Evolutionary conservation across 2,329 filamentous ascomycete genomes (phyloP), one percentile per base, ranked within the genome.

Genomic region (Ploettnerulaceae sp.): DNA sequence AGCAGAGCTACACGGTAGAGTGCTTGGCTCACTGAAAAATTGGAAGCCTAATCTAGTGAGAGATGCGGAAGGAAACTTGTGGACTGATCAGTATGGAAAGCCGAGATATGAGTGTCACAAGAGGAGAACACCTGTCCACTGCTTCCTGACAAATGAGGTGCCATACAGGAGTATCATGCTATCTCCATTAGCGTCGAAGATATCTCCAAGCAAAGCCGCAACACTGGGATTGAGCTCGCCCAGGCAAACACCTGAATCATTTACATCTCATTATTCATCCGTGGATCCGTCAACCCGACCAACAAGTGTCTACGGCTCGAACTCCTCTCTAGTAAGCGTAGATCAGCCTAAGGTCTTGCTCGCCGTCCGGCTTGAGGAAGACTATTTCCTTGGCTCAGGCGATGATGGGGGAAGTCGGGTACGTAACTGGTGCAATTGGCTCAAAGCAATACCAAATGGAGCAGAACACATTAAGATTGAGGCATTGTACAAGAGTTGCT

Each of bases 111-210:
- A 46, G 14, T 21, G 28, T 9, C 31, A 46, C 22, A 29, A 12
- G 11, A 32, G 41, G 8, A 38, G 37, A 7, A 48, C 45, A 4
- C 49, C 45, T 11, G 34, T 52, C 5, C 48, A 52, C n/a, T 32
- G 25, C 11, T 24, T 43, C 7, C 5, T 52, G 5, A 39, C 44
- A n/a, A 25, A 49, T 24, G 22, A 24, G 4, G 11, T 22, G 14
- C 32, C 32, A 7, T 21, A 28, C 4, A 28, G 41, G 5, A 52
- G 33, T 11, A 48, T 52, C 17, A 2, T 46, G 2, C 40, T 47
- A 7, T 33, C 44, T 6, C 20, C 44, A 11, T 17, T 33, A 12
- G 9, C 9, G 14, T n/a, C 20, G 3, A 28, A 8, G n/a, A 12
- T 1, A 8, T 17, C 36, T 5, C 3, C 5, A 17, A 7, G 4